These are phyloP conservation scores for Drosera spatulata DNA, from an alignment of 179 eudicot species.

Conservation along the genomic window DNA sequence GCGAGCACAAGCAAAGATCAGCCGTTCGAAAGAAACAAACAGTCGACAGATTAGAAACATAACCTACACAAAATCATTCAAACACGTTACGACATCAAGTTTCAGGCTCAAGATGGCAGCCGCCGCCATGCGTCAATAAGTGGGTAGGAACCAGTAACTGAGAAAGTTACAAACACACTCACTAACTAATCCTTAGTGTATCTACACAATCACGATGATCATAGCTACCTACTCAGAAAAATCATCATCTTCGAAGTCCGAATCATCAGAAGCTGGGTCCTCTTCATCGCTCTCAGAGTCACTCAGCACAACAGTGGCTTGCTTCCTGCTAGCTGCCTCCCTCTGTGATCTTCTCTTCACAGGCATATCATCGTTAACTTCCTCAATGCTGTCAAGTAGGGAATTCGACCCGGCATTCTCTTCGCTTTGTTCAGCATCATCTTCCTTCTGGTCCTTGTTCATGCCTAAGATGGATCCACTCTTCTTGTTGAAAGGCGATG, in stretches of 20 bases:
- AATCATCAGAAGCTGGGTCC: constrained; percentile 14
- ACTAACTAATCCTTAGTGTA: too few relatives aligned
- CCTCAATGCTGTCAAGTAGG: constrained; percentile 20
- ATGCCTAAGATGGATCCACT: constrained; percentile 55
- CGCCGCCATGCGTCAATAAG: too few relatives aligned
- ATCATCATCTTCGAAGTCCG: constrained; percentile 25
- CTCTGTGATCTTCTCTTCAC: constrained; percentile 52
- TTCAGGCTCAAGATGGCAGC: too few relatives aligned
- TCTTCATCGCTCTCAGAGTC: constrained; percentile 41
- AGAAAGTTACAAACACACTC: too few relatives aligned
- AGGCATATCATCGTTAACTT: constrained; percentile 24
- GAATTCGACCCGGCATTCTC: constrained; percentile 15
- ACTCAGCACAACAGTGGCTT: constrained; percentile 42
- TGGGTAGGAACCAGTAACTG: too few relatives aligned
- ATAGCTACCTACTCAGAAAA: too few relatives aligned
- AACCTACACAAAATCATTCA: too few relatives aligned
- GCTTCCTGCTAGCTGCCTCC: constrained; percentile 20
- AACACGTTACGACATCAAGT: too few relatives aligned
- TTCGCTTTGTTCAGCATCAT: constrained; percentile 6
- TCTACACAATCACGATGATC: too few relatives aligned
- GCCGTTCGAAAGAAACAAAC: too few relatives aligned
- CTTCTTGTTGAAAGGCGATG: constrained; percentile 78
- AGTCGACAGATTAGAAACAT: too few relatives aligned
- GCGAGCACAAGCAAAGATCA: too few relatives aligned
- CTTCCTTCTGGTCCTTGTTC: constrained; percentile 10